Evolutionary conservation across 2,329 filamentous ascomycete species (phyloP), one percentile per base, ranked within the genome.

Genomic region (Scleromitrula shiraiana): DNA sequence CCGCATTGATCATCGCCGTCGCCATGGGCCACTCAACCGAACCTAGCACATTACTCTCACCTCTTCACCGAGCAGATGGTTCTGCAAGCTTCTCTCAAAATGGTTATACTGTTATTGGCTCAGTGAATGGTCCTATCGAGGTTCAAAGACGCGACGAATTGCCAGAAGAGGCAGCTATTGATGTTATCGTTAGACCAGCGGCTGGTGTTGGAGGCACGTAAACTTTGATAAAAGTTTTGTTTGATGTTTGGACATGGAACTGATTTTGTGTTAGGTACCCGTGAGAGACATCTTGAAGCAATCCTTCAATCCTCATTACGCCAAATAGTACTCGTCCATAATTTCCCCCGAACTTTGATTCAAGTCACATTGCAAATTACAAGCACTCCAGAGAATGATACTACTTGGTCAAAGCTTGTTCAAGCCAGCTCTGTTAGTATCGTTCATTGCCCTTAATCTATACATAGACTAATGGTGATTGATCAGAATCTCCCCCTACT

Each of bases 71-170:
- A 53, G 77, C 86, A 22, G 87, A 94, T 64, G 88, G 88, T 53
- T 94, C 88, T 40, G 85, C 85, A 9, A 83, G 80, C 8, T 89
- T 88, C 64, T 80, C 84, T 2, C 76, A 82, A 59, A 74, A 79
- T 49, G 86, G 88, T 41, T 95, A 89, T 67, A 83, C 82, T 37
- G 77, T 97, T 55, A 78, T 94, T 46, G 86, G 85, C 48, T 83
- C 88, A 12, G 88, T 95, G 56, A 97, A 95, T 67, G 93, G 91
- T 0, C 93, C 93, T 14, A 80, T 97, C 57, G 93, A 98, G 70
- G 88, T 91, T 14, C 81, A 82, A 58, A 80, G 90, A 60, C 81
- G 88, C 60, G 91, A 98, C 64, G 88, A 97, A 66, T 80, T 93
- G 56, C 85, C 93, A 7, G 90, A 95, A 67, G 89, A 96, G 70